Evolutionary conservation across 768 basidiomycete species (phyloP).

Genomic region (Podaxis rugospora): DNA sequence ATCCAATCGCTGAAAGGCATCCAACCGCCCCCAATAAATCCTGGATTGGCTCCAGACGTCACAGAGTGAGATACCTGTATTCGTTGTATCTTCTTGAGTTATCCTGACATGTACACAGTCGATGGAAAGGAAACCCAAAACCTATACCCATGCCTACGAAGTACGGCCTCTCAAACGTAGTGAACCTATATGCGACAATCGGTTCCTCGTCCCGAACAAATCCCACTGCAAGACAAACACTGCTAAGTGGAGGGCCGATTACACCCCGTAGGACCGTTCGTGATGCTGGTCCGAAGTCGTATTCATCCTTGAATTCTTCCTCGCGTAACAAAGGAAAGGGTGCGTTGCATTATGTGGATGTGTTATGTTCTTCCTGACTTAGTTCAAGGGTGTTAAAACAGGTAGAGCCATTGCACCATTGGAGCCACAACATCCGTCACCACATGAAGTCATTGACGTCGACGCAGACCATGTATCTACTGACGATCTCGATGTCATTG

Average conservation of each 20-base stretch:
- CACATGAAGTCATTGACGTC: constrained; percentile 7
- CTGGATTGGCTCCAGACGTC: not conserved
- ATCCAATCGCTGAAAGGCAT: not conserved
- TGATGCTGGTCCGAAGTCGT: not conserved
- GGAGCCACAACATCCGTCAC: not conserved
- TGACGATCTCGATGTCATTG: constrained; percentile 7
- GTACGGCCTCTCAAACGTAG: not conserved
- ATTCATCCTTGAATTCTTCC: not conserved
- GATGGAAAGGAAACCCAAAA: not conserved
- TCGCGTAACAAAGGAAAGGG: constrained; percentile 6
- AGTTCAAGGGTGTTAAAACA: not conserved
- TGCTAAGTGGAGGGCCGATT: not conserved
- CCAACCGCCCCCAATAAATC: not conserved
- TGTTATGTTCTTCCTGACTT: not conserved
- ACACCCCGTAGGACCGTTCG: not conserved
- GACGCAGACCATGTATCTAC: constrained; percentile 8
- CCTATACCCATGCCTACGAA: not conserved
- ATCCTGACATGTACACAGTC: not conserved
- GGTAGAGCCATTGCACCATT: not conserved
- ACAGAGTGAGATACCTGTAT: not conserved
- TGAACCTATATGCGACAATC: not conserved
- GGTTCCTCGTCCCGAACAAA: not conserved
- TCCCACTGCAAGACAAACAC: not conserved
- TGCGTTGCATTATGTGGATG: not conserved
- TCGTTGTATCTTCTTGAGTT: not conserved